Evolutionary conservation across 2,329 filamentous ascomycete genomes (phyloP).

Genomic region (Trichophyton verrucosum): DNA sequence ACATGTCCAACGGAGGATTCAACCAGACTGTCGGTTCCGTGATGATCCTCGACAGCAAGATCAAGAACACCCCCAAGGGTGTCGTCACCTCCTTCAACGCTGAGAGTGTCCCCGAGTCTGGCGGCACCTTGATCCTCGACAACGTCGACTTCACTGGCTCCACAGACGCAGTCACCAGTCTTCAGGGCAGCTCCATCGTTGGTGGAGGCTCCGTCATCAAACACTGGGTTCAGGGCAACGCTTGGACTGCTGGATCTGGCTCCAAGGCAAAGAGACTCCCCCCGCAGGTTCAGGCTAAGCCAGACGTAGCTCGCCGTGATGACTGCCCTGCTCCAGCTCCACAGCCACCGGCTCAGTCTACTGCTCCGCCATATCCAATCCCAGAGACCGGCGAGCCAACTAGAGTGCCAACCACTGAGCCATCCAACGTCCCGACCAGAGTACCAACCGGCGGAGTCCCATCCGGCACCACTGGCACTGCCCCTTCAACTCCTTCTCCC

Average conservation of each 20-base stretch:
- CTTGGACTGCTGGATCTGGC: constrained; percentile 40
- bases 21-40: constrained; percentile 74
- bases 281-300: neutral
- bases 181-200: constrained; percentile 50
- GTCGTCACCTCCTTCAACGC: constrained; percentile 62
- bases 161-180: constrained; percentile 51
- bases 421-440: constrained; percentile 1
- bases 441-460: neutral
- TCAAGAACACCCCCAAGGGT: constrained; percentile 63
- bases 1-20: constrained; percentile 57
- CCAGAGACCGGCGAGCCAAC: constrained; percentile 1
- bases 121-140: constrained; percentile 72
- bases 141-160: constrained; percentile 75
- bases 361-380: neutral
- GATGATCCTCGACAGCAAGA: constrained; percentile 65
- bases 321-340: neutral
- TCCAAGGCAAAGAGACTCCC: constrained; percentile 8
- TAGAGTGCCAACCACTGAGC: constrained; percentile 1
- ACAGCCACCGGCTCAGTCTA: neutral
- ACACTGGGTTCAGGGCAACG: constrained; percentile 68
- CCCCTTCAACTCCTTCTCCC: constrained; percentile 11
- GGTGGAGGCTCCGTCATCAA: constrained; percentile 55
- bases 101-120: constrained; percentile 51
- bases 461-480: constrained; percentile 5
- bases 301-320: neutral